A percentile compares a stretch with the other conserved stretches of the same genome.
Evolutionary conservation across 2,329 filamentous ascomycete genomes (phyloP).

Genomic region (Stagonosporopsis vannaccii): DNA sequence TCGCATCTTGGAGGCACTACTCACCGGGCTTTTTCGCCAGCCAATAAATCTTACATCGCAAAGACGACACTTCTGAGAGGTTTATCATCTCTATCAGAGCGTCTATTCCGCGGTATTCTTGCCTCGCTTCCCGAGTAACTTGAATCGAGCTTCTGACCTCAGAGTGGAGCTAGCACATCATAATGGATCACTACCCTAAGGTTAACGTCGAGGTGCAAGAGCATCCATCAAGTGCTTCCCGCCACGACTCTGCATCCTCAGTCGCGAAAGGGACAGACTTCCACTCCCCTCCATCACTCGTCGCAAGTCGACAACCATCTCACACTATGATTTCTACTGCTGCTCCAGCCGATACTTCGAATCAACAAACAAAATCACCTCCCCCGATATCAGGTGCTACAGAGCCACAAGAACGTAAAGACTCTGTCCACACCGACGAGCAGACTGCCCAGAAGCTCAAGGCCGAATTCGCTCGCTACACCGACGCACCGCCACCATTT

Average conservation of each 20-base stretch:
- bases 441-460: constrained; percentile 20
- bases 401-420: constrained; percentile 12
- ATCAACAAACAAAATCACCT: neutral
- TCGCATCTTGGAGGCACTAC: neutral
- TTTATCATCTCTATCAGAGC: neutral
- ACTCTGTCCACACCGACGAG: constrained; percentile 20
- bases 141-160: constrained; percentile 10
- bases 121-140: neutral
- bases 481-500: constrained; percentile 32
- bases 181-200: constrained; percentile 36
- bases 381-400: constrained; percentile 16
- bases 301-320: constrained; percentile 15
- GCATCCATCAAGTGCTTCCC: constrained; percentile 22
- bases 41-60: constrained; percentile 5
- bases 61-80: neutral
- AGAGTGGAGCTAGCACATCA: constrained; percentile 16
- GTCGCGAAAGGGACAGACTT: constrained; percentile 17
- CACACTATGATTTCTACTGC: constrained; percentile 11
- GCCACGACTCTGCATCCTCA: constrained; percentile 29
- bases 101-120: constrained; percentile 8
- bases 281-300: constrained; percentile 12
- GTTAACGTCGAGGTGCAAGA: constrained; percentile 31
- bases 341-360: neutral
- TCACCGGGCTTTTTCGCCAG: neutral
- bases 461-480: constrained; percentile 28